phyloP scores from a whole-genome alignment of 164 flowering plant genomes.

The Warburgia ugandensis region DNA sequence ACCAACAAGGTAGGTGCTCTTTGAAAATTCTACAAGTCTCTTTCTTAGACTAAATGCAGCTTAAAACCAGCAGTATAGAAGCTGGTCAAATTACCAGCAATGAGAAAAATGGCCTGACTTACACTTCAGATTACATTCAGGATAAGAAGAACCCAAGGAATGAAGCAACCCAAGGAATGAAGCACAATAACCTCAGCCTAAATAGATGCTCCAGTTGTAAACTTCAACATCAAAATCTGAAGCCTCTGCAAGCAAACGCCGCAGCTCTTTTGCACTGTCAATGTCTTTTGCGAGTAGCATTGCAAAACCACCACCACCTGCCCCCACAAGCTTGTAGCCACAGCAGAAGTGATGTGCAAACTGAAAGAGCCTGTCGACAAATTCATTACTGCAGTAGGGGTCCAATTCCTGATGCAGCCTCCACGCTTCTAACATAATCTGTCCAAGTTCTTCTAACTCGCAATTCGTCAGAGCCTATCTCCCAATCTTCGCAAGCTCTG shows the following conservation, averaged over 20 bases:
- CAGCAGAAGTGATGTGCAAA: slow-evolving; percentile 66
- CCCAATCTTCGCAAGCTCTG: slow-evolving; percentile 84
- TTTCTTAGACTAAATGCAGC: too few relatives aligned
- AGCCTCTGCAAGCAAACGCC: slow-evolving; percentile 34
- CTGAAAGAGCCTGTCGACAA: slow-evolving; percentile 75
- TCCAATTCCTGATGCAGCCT: slow-evolving; percentile 95
- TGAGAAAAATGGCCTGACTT: too few relatives aligned
- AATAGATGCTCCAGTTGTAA: slow-evolving; percentile 57
- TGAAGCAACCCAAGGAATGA: too few relatives aligned
- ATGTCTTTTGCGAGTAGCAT: slow-evolving; percentile 62
- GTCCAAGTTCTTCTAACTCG: slow-evolving; percentile 76
- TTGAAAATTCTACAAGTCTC: too few relatives aligned
- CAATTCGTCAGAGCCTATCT: slow-evolving; percentile 91
- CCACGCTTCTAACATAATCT: slow-evolving; percentile 94
- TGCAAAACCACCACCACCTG: slow-evolving; percentile 99
- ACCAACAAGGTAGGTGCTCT: too few relatives aligned
- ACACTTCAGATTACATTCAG: too few relatives aligned
- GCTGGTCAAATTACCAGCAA: too few relatives aligned
- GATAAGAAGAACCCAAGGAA: too few relatives aligned
- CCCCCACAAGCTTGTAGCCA: slow-evolving; percentile 97
- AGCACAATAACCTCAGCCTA: slow-evolving; percentile 2
- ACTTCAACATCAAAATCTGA: slow-evolving; percentile 50
- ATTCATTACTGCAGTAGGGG: slow-evolving; percentile 82
- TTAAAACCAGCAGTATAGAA: too few relatives aligned
- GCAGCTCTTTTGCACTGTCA: slow-evolving; percentile 41